A percentile compares a stretch with the other conserved stretches of the same genome.
These are phyloP conservation scores for Syzygium grande DNA, from an alignment of 345 rosid genomes.

Conservation along the genomic window DNA sequence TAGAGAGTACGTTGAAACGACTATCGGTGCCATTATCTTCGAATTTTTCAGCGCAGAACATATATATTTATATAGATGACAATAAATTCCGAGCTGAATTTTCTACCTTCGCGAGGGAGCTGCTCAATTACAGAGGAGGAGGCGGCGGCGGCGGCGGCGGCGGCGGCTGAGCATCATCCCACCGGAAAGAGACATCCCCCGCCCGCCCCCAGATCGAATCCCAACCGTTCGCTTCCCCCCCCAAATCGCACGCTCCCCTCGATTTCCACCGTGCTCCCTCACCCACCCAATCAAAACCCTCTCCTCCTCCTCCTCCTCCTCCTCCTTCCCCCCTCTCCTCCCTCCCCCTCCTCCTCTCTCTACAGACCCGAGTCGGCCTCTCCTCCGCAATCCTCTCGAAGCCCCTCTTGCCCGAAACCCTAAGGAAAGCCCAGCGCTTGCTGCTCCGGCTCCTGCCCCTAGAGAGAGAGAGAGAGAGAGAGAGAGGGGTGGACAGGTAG, in stretches of 20 bases:
- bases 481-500: neutral
- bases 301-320: no score
- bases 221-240: neutral
- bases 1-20: no score
- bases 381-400: neutral
- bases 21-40: no score
- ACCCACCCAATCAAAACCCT: neutral
- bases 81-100: no score
- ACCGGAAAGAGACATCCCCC: neutral
- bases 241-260: neutral
- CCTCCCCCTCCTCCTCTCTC: neutral
- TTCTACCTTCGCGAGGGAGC: no score
- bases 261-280: neutral
- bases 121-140: neutral
- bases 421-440: neutral
- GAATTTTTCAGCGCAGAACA: no score
- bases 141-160: neutral
- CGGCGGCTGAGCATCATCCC: neutral
- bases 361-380: neutral
- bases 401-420: neutral
- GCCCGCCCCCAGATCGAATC: neutral
- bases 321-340: neutral
- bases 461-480: neutral
- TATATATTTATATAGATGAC: no score
- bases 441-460: neutral